Conservation (phyloP, 805 yeast genomes). For the Myxozyma geophila region DNA sequence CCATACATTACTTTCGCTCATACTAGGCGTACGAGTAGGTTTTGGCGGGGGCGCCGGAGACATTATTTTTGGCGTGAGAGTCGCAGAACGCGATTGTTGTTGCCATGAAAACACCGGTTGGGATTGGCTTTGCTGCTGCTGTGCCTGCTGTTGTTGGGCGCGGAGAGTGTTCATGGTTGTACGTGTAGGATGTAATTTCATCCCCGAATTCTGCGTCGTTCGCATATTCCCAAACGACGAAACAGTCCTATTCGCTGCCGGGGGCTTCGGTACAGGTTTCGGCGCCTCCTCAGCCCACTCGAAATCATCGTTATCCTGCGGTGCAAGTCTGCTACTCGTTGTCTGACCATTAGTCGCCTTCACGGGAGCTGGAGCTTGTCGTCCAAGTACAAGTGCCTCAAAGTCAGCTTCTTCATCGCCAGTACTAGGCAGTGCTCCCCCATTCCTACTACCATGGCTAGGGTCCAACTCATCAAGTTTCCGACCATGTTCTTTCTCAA, state of each 20-base stretch:
- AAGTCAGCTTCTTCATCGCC: slow-evolving; percentile 33
- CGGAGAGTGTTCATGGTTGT: slow-evolving; percentile 16
- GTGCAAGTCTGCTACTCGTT: slow-evolving; percentile 16
- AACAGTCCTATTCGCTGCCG: background rate
- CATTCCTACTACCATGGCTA: background rate
- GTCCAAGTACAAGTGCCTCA: slow-evolving; percentile 35
- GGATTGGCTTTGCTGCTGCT: background rate
- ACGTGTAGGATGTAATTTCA: slow-evolving; percentile 21
- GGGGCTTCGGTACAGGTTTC: background rate
- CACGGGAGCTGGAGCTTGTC: background rate
- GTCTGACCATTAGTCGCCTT: background rate
- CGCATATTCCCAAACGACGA: slow-evolving; percentile 5
- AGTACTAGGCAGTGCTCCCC: slow-evolving; percentile 11
- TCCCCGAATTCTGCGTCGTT: slow-evolving; percentile 1
- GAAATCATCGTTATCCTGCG: slow-evolving; percentile 23
- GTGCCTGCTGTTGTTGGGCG: slow-evolving; percentile 12
- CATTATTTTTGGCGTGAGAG: slow-evolving; percentile 4
- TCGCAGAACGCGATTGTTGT: background rate
- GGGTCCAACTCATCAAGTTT: slow-evolving; percentile 40
- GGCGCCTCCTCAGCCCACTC: slow-evolving; percentile 10
- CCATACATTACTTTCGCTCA: slow-evolving; percentile 22
- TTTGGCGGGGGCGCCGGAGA: slow-evolving; percentile 9
- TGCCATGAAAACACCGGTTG: slow-evolving; percentile 11
- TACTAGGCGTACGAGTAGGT: slow-evolving; percentile 6
- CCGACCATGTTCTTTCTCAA: slow-evolving; percentile 52